Evolutionary conservation across 2,329 filamentous ascomycete genomes (phyloP).

Genomic region (Botrytis deweyae): DNA sequence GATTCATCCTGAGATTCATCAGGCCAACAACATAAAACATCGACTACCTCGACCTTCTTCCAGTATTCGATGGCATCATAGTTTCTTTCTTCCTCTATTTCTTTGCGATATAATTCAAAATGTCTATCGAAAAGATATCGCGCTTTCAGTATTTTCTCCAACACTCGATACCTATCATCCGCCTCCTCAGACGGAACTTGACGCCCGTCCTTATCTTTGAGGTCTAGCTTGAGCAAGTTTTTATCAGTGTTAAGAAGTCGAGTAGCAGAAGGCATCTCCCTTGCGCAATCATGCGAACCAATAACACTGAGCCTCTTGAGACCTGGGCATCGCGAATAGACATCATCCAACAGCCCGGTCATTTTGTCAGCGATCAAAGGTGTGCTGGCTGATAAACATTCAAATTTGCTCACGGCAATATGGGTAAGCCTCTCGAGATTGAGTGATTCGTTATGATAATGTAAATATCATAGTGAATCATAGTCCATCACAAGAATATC

Average conservation of each 20-base stretch:
- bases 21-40: not conserved
- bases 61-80: not conserved
- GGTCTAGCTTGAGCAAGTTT: not conserved
- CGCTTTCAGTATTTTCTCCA: not conserved
- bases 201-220: not conserved
- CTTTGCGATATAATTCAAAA: not conserved
- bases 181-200: not conserved
- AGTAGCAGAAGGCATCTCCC: not conserved
- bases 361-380: not conserved
- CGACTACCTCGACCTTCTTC: not conserved
- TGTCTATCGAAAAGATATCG: not conserved
- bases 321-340: not conserved
- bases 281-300: fast-evolving
- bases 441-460: not conserved
- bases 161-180: not conserved
- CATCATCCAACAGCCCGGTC: not conserved
- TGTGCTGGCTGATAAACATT: not conserved
- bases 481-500: not conserved
- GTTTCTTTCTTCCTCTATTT: not conserved
- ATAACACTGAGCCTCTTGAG: not conserved
- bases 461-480: not conserved
- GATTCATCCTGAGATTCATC: not conserved
- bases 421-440: not conserved
- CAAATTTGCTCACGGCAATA: not conserved
- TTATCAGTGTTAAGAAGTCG: not conserved